Evolutionary conservation across 352 stramenopile genomes (phyloP).

Genomic region (Globisporangium spinosum): DNA sequence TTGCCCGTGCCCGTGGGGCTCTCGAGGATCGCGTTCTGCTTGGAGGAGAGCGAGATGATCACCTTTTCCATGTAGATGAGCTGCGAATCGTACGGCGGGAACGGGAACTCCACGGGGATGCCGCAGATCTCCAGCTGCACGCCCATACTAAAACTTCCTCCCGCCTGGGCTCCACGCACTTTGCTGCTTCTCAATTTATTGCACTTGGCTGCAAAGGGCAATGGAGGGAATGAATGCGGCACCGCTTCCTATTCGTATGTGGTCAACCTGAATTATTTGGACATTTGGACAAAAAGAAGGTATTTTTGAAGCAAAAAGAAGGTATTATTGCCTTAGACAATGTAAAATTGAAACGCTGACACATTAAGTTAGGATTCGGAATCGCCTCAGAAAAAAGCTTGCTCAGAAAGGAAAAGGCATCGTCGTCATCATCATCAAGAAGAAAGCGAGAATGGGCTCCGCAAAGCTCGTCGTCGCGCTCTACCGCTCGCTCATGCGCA

Average conservation of each 20-base stretch:
- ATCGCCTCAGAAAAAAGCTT: background rate
- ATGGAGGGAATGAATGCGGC: background rate
- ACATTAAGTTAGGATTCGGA: background rate
- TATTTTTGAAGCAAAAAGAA: too few relatives aligned
- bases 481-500: constrained; percentile 67
- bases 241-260: constrained; percentile 6
- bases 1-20: constrained; percentile 98
- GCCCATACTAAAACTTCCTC: background rate
- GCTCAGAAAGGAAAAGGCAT: constrained; percentile 4
- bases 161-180: background rate
- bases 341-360: background rate
- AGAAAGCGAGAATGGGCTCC: constrained; percentile 28
- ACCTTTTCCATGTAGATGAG: constrained; percentile 97
- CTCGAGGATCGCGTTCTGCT: constrained; percentile 96
- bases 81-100: constrained; percentile 96
- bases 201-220: background rate
- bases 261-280: background rate
- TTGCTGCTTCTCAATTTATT: constrained; percentile 12
- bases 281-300: too few relatives aligned
- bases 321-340: too few relatives aligned
- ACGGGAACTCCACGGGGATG: constrained; percentile 94
- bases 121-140: constrained; percentile 84
- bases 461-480: constrained; percentile 57
- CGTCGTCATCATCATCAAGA: background rate
- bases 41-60: constrained; percentile 84